Base-by-base conservation (phyloP, 2,329 filamentous ascomycete genomes). In the Aspergillus thermomutatus region DNA sequence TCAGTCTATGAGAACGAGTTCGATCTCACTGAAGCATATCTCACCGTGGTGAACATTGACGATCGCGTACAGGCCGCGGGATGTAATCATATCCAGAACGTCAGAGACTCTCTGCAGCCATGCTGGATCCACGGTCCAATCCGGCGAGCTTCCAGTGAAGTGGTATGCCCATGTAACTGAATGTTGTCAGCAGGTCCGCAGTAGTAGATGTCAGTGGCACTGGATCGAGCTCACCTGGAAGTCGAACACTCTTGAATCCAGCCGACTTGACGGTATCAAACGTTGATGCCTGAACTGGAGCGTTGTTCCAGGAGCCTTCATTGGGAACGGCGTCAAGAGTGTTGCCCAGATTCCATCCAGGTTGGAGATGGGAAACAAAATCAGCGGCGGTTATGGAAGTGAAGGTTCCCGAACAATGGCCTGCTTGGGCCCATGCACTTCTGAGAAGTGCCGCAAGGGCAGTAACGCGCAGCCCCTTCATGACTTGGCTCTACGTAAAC, bases 301-400 rank as follows among this genome's bases (percentile, higher is more conserved):
- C 74, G 55, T 86, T 86, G 60, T 83, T 83, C 83, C 83, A 87
- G 2, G 78, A 81, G 4, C 81, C 82, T 65, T 87, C 84, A 50
- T 79, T 73, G 4, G 82, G 79, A 7, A 78, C 69, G 1, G 82
- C 82, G 64, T 86, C 84, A 28, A 86, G 75, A 0, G 82, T 84
- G 55, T 86, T 86, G 9, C 83, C 84, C 8, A 85, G 62, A 60
- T 86, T 86, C 83, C 83, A 86, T 7, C 83, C 83, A 0, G 82
- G 80, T 50, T 81, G 81, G 43, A 84, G 72, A 8, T 73, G 76
- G 4, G 74, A 72, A 49, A 84, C 72, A 51, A 74, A 83, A 2
- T 77, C 69, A 0, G 72, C 67, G 0, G 81, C 82, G 0, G 80
- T 75, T 49, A 83, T 75, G 3, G 74, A 65, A 2, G 67, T 68